Base-by-base conservation (phyloP, 2,329 filamentous ascomycete species). In the Daldinia sp. region DNA sequence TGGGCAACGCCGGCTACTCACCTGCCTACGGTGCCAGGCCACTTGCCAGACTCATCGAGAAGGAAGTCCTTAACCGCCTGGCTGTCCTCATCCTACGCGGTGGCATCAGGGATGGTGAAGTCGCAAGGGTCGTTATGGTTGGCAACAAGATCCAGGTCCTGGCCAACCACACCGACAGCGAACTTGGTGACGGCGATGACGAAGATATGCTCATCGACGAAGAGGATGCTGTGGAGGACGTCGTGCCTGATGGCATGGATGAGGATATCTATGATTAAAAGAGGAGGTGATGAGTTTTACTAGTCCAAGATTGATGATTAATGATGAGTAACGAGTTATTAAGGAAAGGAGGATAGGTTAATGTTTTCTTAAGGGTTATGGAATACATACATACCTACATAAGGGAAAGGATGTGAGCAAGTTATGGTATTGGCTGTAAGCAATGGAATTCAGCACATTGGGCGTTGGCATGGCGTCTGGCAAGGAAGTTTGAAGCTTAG, bases 21-120 rank as follows among this genome's bases (percentile, higher is more conserved):
- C 96, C 96, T 0, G 94, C 93, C 0, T 99, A 99, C 76, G 96
- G 96, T 80, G 96, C 96, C 44, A 88, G 96, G 65, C 96, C 96
- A 39, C 84, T 99, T 23, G 89, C 91, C 18, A 88, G 96, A 60
- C 88, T 99, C 67, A 98, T 99, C 74, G 96, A 99, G 84, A 96
- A 96, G 82, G 96, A 99, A 81, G 93, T 99, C 2, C 89, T 99
- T 76, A 99, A 99, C 82, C 90, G 91, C 56, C 84, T 99, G 71
- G 96, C 96, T 1, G 92, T 99, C 44, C 87, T 98, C 71, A 97
- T 99, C 71, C 86, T 99, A 26, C 89, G 94, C 71, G 93, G 93
- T 71, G 90, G 88, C 61, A 90, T 99, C 78, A 89, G 87, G 74
- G 95, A 99, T 73, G 94, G 94, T 48, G 96, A 99, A 83, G 82